Evolutionary conservation across 73 alveolate genomes (phyloP), one percentile per base, ranked within the genome.

Genomic region (Paramecium tetraurelia): DNA sequence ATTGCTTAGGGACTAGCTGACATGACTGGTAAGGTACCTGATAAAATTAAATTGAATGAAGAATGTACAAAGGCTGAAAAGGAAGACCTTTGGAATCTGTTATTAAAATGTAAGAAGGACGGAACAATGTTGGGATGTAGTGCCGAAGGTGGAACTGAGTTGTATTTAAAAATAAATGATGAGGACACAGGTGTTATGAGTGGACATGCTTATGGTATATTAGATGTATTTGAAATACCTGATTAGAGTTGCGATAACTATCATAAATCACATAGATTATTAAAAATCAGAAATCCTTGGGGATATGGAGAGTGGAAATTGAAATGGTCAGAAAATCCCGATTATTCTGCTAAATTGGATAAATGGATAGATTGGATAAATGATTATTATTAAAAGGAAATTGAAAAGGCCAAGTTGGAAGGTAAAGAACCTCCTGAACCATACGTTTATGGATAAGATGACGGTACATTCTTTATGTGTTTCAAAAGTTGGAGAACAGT

Each of bases 281-380:
- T 98, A 58, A 93, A 99, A 76, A 90, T 98, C 24, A 97, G 99
- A 87, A 98, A 98, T 94, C 99, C 99, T 4, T 98, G 99, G 99
- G 99, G 99, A 40, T 95, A 96, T 72, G 96, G 96, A 86, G 99
- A 98, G 92, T 96, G 99, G 98, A 95, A 94, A 85, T 99, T 99
- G 21, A 96, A 97, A 86, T 98, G 99, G 99, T 75, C 98, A 83
- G 99, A 97, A 85, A 93, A 92, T 40, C 94, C 98, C 41, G 99
- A 97, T 10, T 98, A 98, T 89, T 85, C 96, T 11, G 94, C 92
- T 53, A 76, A 84, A 53, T 86, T 85, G 20, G 75, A 85, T 63
- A 38, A 58, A 24, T 43, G 57, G 59, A 20, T 46, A 21, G 58
- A 21, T 63, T 40, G 33, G 35, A 89, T 89, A 46, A 40, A 50